Percentiles rank a stretch among this genome's conserved stretches.
Conservation (phyloP, 331 rosid species). For the Malus hybrid region DNA sequence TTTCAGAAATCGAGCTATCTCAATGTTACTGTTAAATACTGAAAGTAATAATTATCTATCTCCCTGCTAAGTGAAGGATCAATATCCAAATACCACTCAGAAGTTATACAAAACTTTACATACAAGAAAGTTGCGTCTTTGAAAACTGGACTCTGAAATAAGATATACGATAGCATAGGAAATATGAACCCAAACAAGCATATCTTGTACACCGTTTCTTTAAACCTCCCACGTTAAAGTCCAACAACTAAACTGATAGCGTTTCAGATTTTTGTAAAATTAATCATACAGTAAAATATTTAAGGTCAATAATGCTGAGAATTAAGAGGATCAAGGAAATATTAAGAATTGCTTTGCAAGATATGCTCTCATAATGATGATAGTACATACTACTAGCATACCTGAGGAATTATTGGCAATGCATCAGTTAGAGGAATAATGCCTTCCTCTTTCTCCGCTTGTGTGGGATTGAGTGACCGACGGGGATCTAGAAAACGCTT, state of each 20-base stretch:
- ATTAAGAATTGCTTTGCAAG: background rate
- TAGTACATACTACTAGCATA: conserved; percentile 1
- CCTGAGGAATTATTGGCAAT: conserved; percentile 91
- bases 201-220: background rate
- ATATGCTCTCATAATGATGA: background rate
- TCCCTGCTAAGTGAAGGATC: background rate
- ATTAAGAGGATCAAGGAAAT: background rate
- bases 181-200: background rate
- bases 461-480: conserved; percentile 75
- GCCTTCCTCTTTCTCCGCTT: conserved; percentile 93
- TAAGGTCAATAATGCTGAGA: background rate
- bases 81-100: background rate
- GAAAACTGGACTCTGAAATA: background rate
- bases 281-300: background rate
- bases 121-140: background rate
- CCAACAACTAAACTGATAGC: background rate
- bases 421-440: conserved; percentile 94
- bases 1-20: too few species aligned
- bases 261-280: background rate
- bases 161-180: background rate
- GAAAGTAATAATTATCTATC: too few species aligned
- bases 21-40: too few species aligned
- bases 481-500: conserved; percentile 90
- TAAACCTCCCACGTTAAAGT: background rate
- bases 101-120: background rate